phyloP scores from a whole-genome alignment of 1,284 basidiomycete genomes.

The Blastosporella zonata region DNA sequence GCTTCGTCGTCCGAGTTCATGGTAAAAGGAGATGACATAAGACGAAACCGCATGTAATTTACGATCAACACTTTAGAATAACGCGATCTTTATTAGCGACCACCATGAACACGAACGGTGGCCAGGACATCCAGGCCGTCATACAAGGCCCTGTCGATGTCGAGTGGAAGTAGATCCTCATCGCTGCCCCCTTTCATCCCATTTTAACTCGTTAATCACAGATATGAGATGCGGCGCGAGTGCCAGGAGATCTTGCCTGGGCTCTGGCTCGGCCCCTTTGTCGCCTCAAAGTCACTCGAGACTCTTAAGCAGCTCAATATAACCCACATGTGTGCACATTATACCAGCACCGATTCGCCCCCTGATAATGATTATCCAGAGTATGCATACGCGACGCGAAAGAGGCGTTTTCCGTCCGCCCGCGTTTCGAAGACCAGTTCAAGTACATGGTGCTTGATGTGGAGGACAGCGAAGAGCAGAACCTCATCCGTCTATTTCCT shows the following conservation, averaged over 20 bases:
- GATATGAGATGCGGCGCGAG: constrained; percentile 93
- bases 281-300: constrained; percentile 77
- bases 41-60: not conserved
- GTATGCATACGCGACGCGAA: constrained; percentile 85
- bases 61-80: constrained; percentile 1
- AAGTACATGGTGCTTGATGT: constrained; percentile 82
- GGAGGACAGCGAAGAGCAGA: constrained; percentile 88
- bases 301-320: constrained; percentile 64
- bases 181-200: not conserved
- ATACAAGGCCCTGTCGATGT: constrained; percentile 75
- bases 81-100: not conserved
- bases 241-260: constrained; percentile 90
- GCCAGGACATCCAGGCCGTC: constrained; percentile 53
- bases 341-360: constrained; percentile 2
- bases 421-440: constrained; percentile 82
- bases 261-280: constrained; percentile 84
- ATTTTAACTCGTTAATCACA: constrained; percentile 28
- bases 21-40: constrained; percentile 17
- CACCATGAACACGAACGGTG: constrained; percentile 22
- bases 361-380: constrained; percentile 41
- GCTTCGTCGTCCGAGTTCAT: constrained; percentile 46
- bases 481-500: constrained; percentile 83
- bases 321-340: constrained; percentile 74
- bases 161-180: constrained; percentile 64
- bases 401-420: constrained; percentile 84